Conservation (phyloP, 331 rosid species). For the Rosa hybrid region DNA sequence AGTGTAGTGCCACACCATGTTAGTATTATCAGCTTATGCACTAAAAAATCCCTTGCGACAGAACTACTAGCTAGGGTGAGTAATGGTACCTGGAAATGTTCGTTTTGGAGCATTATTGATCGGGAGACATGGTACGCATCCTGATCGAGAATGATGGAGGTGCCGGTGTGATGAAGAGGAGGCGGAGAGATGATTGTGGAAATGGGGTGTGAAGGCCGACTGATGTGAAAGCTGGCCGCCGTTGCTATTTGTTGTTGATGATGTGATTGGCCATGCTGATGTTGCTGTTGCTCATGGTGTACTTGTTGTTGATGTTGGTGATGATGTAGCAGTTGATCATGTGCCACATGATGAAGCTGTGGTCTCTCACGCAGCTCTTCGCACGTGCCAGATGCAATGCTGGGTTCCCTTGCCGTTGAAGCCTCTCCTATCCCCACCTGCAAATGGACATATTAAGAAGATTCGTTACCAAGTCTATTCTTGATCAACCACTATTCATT, state of each 20-base stretch:
- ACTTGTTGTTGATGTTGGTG: constrained; percentile 27
- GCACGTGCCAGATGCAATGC: constrained; percentile 45
- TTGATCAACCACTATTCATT: constrained; percentile 11
- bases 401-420: constrained; percentile 61
- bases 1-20: not conserved
- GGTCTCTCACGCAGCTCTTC: constrained; percentile 44
- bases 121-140: constrained; percentile 62
- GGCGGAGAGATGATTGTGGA: constrained; percentile 77
- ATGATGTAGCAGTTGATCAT: constrained; percentile 37
- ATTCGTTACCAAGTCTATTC: constrained; percentile 36
- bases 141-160: constrained; percentile 83
- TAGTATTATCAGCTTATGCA: not conserved
- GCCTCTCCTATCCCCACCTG: constrained; percentile 89
- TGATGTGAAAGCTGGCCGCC: constrained; percentile 62
- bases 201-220: constrained; percentile 70
- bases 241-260: constrained; percentile 42
- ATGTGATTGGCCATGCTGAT: constrained; percentile 19
- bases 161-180: constrained; percentile 66
- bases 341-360: constrained; percentile 38
- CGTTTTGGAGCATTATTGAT: constrained; percentile 65
- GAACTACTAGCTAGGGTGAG: not conserved
- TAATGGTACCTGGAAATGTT: constrained; percentile 65
- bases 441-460: constrained; percentile 24
- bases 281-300: constrained; percentile 13
- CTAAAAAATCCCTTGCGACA: not conserved